Conservation (phyloP, 352 stramenopile genomes). For the Phytophthora macrochlamydospora region DNA sequence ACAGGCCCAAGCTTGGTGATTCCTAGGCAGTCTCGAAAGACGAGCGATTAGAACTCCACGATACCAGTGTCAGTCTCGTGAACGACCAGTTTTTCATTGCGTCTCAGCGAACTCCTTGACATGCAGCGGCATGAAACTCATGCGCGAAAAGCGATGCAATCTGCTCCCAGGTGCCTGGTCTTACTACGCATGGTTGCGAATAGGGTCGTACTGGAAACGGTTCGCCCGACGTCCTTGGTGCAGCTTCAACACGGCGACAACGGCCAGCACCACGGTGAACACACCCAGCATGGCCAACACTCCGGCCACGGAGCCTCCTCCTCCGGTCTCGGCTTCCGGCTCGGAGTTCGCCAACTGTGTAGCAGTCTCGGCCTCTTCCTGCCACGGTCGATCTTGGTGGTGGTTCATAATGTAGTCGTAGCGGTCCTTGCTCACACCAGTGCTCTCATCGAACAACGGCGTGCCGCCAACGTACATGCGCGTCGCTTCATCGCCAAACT, state of each 20-base stretch:
- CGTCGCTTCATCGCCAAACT: constrained; percentile 60
- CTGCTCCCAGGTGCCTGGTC: neutral
- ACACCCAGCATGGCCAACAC: constrained; percentile 42
- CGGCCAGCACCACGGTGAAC: constrained; percentile 39
- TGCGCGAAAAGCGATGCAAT: neutral
- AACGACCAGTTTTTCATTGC: too few species aligned
- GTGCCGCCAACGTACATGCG: constrained; percentile 77
- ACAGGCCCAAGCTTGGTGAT: too few species aligned
- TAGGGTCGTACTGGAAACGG: constrained; percentile 62
- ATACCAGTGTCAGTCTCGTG: too few species aligned
- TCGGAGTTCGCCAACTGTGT: constrained; percentile 12
- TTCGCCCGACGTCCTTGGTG: constrained; percentile 26
- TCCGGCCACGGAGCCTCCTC: constrained; percentile 30
- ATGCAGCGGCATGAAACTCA: too few species aligned
- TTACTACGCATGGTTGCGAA: constrained; percentile 46
- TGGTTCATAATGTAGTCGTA: constrained; percentile 72
- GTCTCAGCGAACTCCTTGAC: too few species aligned
- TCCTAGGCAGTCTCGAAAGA: too few species aligned
- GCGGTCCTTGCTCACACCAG: constrained; percentile 49
- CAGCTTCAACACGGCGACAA: constrained; percentile 36
- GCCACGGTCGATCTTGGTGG: constrained; percentile 69
- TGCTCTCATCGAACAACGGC: constrained; percentile 81
- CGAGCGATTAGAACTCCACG: too few species aligned
- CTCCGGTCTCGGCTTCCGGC: constrained; percentile 10
- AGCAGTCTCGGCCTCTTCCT: constrained; percentile 18